A percentile compares a stretch with the other conserved stretches of the same genome.
Evolutionary conservation across 129 eudicot species (phyloP).

Genomic region (Flaveria trinervia): DNA sequence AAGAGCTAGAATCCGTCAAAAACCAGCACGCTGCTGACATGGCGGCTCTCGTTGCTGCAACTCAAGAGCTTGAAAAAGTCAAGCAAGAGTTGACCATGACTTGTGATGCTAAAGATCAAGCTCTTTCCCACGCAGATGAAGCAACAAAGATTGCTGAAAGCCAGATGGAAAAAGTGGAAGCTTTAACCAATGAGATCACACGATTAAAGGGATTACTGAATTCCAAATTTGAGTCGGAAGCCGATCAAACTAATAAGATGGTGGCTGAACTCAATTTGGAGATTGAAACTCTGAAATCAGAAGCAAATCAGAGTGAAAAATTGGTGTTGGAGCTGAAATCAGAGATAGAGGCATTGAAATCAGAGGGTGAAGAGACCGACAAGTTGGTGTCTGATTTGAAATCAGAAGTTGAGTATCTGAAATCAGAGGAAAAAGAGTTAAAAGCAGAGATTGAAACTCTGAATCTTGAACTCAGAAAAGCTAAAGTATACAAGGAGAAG

Average conservation of each 20-base stretch:
- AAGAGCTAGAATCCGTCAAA: slow-evolving; percentile 72
- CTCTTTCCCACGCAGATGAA: slow-evolving; percentile 88
- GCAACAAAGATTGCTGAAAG: slow-evolving; percentile 88
- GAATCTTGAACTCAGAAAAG: slow-evolving; percentile 62
- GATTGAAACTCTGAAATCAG: slow-evolving; percentile 45
- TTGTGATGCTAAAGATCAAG: slow-evolving; percentile 77
- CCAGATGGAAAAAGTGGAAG: slow-evolving; percentile 75
- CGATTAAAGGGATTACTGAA: slow-evolving; percentile 72
- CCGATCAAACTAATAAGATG: slow-evolving; percentile 50
- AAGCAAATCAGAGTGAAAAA: slow-evolving; percentile 23
- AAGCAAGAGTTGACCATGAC: slow-evolving; percentile 79
- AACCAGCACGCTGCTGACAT: slow-evolving; percentile 75
- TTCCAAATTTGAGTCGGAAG: slow-evolving; percentile 51
- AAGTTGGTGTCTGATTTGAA: slow-evolving; percentile 38
- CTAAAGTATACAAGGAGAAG: slow-evolving; percentile 54
- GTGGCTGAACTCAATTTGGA: slow-evolving; percentile 52
- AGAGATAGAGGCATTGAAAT: slow-evolving; percentile 59
- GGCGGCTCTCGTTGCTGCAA: slow-evolving; percentile 77
- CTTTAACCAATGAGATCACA: slow-evolving; percentile 67
- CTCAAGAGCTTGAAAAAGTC: slow-evolving; percentile 78
- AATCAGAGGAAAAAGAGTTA: slow-evolving; percentile 38
- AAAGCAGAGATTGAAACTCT: slow-evolving; percentile 59
- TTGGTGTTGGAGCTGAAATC: slow-evolving; percentile 45
- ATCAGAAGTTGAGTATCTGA: slow-evolving; percentile 29
- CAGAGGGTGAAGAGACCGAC: slow-evolving; percentile 49